Evolutionary conservation across 495 filamentous ascomycete genomes (phyloP).

Genomic region (Penicillium cosmopolitanum): DNA sequence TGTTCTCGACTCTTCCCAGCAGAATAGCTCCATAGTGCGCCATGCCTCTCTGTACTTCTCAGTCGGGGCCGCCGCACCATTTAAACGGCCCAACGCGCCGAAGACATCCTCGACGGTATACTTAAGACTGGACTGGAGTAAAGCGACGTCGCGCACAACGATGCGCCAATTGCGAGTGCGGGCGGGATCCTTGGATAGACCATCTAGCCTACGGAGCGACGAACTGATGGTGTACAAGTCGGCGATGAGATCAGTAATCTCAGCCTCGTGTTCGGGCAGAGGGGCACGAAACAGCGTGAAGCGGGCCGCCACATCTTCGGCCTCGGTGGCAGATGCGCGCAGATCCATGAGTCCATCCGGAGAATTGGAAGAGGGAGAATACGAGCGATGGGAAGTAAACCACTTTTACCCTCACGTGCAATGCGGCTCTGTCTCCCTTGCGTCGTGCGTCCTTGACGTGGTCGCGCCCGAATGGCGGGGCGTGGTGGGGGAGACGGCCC

Average conservation of each 20-base stretch:
- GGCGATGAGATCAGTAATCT: conserved; percentile 58
- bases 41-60: conserved; percentile 55
- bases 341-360: conserved; percentile 47
- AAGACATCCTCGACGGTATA: conserved; percentile 58
- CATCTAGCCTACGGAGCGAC: conserved; percentile 50
- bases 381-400: conserved; percentile 1
- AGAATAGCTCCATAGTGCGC: conserved; percentile 52
- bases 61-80: conserved; percentile 35
- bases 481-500: conserved; percentile 20
- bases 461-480: conserved; percentile 37
- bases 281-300: conserved; percentile 54
- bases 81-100: conserved; percentile 53
- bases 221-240: conserved; percentile 59
- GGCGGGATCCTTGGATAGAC: conserved; percentile 34
- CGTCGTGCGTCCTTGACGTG: conserved; percentile 29
- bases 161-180: conserved; percentile 37
- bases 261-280: conserved; percentile 55
- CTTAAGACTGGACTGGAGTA: conserved; percentile 50
- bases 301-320: conserved; percentile 57
- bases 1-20: conserved; percentile 55
- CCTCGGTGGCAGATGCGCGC: conserved; percentile 51
- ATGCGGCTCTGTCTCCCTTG: conserved; percentile 34
- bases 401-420: conserved; percentile 21
- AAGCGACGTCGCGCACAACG: conserved; percentile 48
- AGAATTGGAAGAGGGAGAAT: conserved; percentile 12